Evolutionary conservation across 2,329 filamentous ascomycete genomes (phyloP), one percentile per base, ranked within the genome.

Genomic region (Epichloe coenophiala): DNA sequence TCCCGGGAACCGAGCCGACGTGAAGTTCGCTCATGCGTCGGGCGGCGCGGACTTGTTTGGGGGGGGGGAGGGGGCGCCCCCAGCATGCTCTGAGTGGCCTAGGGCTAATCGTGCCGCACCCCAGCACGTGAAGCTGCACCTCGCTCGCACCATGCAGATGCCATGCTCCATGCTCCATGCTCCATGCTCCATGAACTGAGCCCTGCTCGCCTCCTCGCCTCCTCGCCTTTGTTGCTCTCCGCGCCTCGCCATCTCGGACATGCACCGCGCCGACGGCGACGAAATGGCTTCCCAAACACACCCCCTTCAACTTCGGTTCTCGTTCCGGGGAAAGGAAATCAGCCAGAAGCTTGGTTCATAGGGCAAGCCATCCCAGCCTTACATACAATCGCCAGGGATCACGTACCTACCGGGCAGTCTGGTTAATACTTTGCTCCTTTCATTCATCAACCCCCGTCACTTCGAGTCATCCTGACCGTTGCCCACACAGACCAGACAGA

Each of bases 231-330:
- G 17, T 17, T 27, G 27, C 27, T 27, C 7, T 27, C 40, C 33
- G 19, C 17, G 12, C 42, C 42, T 51, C 50, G 46, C 46, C 37
- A 48, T 51, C 43, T 49, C 50, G 50, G 50, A 51, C 46, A 51
- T 48, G 41, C 41, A 31, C 50, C 40, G 35, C 42, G 40, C 50
- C 50, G 50, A 51, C 50, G 15, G 11, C 50, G 45, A 48, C 46
- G 21, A 12, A 35, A 13, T 38, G 36, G 36, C 36, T 41, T 11
- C 21, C 17, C 21, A 40, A 12, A 17, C 35, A 12, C 46, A 35
- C 47, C 39, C 47, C 39, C 37, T 15, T 9, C 4, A 6, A 4
- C 15, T 33, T 5, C 9, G 6, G 11, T 5, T 33, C 36, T 31
- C 21, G 36, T 4, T 17, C 21, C 15, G 4, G 19, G 37, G 15